phyloP scores from a whole-genome alignment of 495 filamentous ascomycete species.

The Chaetomium cochliodes region DNA sequence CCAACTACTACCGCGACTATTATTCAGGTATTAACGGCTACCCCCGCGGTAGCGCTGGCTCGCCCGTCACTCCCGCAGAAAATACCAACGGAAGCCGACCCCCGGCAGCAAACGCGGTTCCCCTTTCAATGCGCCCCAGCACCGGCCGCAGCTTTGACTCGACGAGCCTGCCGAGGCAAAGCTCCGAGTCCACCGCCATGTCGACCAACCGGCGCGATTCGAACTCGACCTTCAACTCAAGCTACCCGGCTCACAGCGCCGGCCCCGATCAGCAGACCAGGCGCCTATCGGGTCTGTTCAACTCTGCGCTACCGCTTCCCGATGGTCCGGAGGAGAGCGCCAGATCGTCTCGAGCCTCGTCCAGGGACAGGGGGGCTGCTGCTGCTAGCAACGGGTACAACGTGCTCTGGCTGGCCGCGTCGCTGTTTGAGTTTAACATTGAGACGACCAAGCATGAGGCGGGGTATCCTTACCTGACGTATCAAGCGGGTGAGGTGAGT shows the following conservation, averaged over 20 bases:
- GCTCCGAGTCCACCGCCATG: conserved; percentile 44
- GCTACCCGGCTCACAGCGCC: conserved; percentile 28
- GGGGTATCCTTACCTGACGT: conserved; percentile 93
- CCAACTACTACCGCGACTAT: conserved; percentile 51
- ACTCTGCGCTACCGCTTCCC: conserved; percentile 79
- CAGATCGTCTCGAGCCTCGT: conserved; percentile 51
- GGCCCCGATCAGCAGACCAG: conserved; percentile 22
- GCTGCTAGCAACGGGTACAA: conserved; percentile 43
- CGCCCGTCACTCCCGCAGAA: conserved; percentile 17
- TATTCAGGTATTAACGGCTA: conserved; percentile 46
- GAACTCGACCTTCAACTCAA: conserved; percentile 47
- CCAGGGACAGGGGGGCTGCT: conserved; percentile 41
- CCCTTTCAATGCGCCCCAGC: conserved; percentile 43
- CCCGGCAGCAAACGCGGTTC: conserved; percentile 32
- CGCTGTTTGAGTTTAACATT: conserved; percentile 94
- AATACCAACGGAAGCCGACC: conserved; percentile 26
- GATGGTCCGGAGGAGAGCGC: conserved; percentile 56
- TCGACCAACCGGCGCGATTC: conserved; percentile 43
- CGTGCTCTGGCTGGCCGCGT: conserved; percentile 84
- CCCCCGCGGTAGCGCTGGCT: conserved; percentile 40
- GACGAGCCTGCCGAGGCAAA: conserved; percentile 41
- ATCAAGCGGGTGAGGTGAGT: conserved; percentile 81
- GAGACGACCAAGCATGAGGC: conserved; percentile 87
- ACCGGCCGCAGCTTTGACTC: conserved; percentile 55
- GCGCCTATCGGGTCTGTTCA: conserved; percentile 69